phyloP scores from a whole-genome alignment of 805 yeast species.

The Komagataella populi region DNA sequence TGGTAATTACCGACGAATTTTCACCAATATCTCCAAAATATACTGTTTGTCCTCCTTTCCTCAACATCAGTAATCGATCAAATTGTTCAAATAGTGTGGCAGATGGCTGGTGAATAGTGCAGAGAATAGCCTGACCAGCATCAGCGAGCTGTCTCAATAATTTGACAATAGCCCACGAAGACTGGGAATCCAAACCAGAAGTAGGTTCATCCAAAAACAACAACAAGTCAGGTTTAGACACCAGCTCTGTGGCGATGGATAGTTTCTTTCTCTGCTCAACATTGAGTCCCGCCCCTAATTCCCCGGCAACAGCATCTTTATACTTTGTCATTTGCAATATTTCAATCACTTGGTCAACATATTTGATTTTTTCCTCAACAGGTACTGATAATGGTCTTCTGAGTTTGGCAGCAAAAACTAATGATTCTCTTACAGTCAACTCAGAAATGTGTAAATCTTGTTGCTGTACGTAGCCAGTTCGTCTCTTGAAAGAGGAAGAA shows the following conservation, averaged over 20 bases:
- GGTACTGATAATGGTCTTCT: slow-evolving; percentile 23
- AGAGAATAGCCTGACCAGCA: slow-evolving; percentile 36
- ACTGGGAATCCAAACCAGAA: slow-evolving; percentile 37
- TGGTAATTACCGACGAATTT: slow-evolving; percentile 17
- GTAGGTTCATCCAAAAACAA: slow-evolving; percentile 38
- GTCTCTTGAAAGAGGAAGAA: slow-evolving; percentile 25
- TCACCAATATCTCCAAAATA: slow-evolving; percentile 25
- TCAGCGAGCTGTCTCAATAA: slow-evolving; percentile 27
- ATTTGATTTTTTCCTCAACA: slow-evolving; percentile 22
- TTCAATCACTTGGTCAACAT: slow-evolving; percentile 27
- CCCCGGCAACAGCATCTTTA: slow-evolving; percentile 29
- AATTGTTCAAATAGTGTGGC: slow-evolving; percentile 33
- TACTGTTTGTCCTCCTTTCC: slow-evolving; percentile 36
- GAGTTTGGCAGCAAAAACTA: slow-evolving; percentile 26
- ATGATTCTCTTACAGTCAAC: slow-evolving; percentile 32
- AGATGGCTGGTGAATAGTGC: slow-evolving; percentile 47
- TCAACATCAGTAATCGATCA: slow-evolving; percentile 31
- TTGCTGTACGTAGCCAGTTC: slow-evolving; percentile 39
- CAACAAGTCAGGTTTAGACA: slow-evolving; percentile 30
- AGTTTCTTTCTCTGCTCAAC: slow-evolving; percentile 28
- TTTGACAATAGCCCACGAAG: slow-evolving; percentile 37
- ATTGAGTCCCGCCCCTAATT: slow-evolving; percentile 24
- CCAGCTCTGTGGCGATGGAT: slow-evolving; percentile 32
- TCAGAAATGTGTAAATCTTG: slow-evolving; percentile 33
- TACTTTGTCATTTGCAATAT: slow-evolving; percentile 29